phyloP scores from a whole-genome alignment of 2,329 filamentous ascomycete species.

The Fusarium subtropicale region DNA sequence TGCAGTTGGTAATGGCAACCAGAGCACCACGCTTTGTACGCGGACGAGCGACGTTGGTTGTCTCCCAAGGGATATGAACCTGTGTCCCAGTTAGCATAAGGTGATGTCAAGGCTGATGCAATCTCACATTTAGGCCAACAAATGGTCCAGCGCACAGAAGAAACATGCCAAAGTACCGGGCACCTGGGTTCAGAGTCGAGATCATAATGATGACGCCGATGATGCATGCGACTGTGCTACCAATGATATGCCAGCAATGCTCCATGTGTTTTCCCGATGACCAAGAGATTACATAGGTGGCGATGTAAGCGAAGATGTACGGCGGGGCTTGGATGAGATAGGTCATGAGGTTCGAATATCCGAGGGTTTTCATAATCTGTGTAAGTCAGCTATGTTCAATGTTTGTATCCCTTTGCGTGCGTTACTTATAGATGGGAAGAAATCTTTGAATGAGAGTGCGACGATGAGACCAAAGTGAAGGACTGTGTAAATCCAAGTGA shows the following conservation, averaged over 20 bases:
- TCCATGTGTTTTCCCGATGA: neutral
- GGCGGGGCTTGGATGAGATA: slow-evolving; percentile 1
- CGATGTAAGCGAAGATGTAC: neutral
- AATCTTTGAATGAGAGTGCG: slow-evolving; percentile 3
- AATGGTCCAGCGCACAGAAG: neutral
- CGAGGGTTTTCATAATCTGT: neutral
- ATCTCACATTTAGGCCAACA: neutral
- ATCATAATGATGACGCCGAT: neutral
- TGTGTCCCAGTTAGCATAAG: neutral
- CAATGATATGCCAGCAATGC: neutral
- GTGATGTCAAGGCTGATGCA: too few species aligned
- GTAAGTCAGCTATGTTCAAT: neutral
- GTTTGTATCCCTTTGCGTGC: fast-evolving
- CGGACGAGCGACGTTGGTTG: neutral
- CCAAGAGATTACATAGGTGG: slow-evolving; percentile 1
- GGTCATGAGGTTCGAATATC: neutral
- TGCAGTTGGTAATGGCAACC: neutral
- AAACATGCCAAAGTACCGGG: slow-evolving; percentile 3
- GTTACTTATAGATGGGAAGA: neutral
- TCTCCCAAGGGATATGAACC: slow-evolving; percentile 4
- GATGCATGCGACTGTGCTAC: neutral
- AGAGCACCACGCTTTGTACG: slow-evolving; percentile 1
- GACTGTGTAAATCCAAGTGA: neutral
- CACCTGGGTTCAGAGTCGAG: neutral
- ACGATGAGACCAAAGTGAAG: slow-evolving; percentile 6